Base-by-base conservation (phyloP, 2,329 filamentous ascomycete genomes). In the Aspergillus ustus region DNA sequence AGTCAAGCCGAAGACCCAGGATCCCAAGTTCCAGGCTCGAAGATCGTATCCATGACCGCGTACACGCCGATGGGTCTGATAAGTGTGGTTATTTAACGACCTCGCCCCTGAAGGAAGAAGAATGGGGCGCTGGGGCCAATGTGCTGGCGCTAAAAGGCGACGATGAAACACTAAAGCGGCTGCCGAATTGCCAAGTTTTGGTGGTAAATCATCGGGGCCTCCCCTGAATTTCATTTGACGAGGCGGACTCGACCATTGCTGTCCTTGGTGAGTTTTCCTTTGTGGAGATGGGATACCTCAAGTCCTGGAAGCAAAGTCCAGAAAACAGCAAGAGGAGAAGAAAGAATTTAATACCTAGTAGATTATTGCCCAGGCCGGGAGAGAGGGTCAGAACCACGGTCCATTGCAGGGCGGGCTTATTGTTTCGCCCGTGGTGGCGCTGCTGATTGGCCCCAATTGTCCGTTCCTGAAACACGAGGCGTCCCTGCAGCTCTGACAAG, bases 151-250 rank as follows among this genome's bases (percentile, higher is more conserved):
- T 8, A 43, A 19, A 45, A 37, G 48, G 25, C 11, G 6, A 60
- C 64, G 52, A 49, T 69, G 67, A 69, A 69, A 69, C 67, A 46
- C 61, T 66, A 65, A 48, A 52, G 34, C 34, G 48, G 40, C 54
- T 60, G 52, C 58, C 57, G 52, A 58, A 44, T 65, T 63, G 63
- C 65, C 61, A 66, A 65, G 65, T 66, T 63, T 65, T 66, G 64
- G 60, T 53, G 62, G 57, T 61, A 64, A 52, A 64, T 63, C 63
- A 50, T 53, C 50, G 40, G 55, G 51, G 54, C 40, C 50, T 54
- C 34, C 34, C 34, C 34, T 40, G 34, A 40, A 17, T 34, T 40
- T 40, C 34, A 40, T 40, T 40, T 40, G 34, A 40, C 34, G 11
- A 40, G 31, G 31, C 9, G 31, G 31, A 13, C 31, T 34, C 31